Percentiles rank a stretch among this genome's conserved stretches.
These are phyloP conservation scores for Leucocoprinus sp. DNA, from an alignment of 768 basidiomycete species.

Conservation along the genomic window DNA sequence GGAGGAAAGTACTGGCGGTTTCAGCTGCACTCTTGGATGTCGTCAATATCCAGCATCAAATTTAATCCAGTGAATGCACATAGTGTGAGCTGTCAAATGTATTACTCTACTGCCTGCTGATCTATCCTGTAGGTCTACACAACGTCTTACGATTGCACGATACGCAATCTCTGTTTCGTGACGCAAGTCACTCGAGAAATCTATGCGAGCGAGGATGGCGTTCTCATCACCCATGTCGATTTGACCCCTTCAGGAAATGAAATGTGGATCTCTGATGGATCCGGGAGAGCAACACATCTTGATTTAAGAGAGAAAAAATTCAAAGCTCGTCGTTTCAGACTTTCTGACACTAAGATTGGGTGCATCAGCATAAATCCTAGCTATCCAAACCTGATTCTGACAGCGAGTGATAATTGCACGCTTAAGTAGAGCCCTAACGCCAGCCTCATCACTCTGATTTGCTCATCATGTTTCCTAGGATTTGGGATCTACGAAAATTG, in stretches of 20 bases:
- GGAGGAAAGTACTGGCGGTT: conserved; percentile 76
- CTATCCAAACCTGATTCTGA: conserved; percentile 55
- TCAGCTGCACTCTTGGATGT: conserved; percentile 70
- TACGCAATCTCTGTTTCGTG: conserved; percentile 65
- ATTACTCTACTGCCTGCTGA: conserved; percentile 4
- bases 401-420: conserved; percentile 66
- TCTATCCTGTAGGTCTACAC: conserved; percentile 54
- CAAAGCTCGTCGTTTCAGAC: conserved; percentile 49
- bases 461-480: conserved; percentile 29
- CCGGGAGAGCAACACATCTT: conserved; percentile 65
- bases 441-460: no score
- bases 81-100: conserved; percentile 45
- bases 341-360: conserved; percentile 72
- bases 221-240: conserved; percentile 65
- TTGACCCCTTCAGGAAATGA: conserved; percentile 60
- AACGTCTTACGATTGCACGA: conserved; percentile 73
- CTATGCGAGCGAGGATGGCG: conserved; percentile 48
- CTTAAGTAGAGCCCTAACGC: conserved; percentile 65
- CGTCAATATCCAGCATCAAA: conserved; percentile 73
- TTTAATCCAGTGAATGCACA: conserved; percentile 71
- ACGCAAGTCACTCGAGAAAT: conserved; percentile 67
- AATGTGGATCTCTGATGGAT: conserved; percentile 76
- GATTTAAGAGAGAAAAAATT: conserved; percentile 61
- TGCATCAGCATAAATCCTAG: conserved; percentile 73
- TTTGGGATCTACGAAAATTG: conserved; percentile 77